Percentiles rank a stretch among this genome's conserved stretches.
Evolutionary conservation across 2,329 filamentous ascomycete species (phyloP).

Genomic region (Oidium heveae): DNA sequence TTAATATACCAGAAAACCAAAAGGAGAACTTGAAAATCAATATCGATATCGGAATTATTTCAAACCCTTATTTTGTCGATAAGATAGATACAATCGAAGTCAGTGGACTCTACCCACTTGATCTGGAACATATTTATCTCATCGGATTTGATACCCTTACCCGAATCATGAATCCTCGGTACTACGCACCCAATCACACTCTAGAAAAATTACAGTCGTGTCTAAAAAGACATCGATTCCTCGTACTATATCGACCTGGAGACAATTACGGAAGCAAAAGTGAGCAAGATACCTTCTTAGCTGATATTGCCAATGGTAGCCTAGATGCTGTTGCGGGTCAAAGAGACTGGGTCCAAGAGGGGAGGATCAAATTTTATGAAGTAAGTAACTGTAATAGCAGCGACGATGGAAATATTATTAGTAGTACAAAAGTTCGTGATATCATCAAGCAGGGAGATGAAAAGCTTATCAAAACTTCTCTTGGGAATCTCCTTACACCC

Average conservation of each 20-base stretch:
- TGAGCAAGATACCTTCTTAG: conserved; percentile 29
- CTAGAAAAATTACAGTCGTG: conserved; percentile 33
- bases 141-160: conserved; percentile 55
- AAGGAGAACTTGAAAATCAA: conserved; percentile 3
- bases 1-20: conserved; percentile 12
- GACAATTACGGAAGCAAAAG: conserved; percentile 31
- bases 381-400: conserved; percentile 12
- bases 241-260: conserved; percentile 37
- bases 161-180: conserved; percentile 46
- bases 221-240: conserved; percentile 32
- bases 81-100: conserved; percentile 35
- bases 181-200: conserved; percentile 30
- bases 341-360: conserved; percentile 25
- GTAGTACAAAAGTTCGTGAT: conserved; percentile 35
- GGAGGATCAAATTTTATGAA: conserved; percentile 32
- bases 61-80: conserved; percentile 46
- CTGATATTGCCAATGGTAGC: conserved; percentile 20
- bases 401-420: conserved; percentile 17
- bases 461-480: conserved; percentile 15
- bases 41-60: conserved; percentile 43
- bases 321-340: conserved; percentile 28
- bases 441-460: conserved; percentile 22
- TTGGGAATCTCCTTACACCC: conserved; percentile 28
- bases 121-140: conserved; percentile 35
- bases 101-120: conserved; percentile 16